phyloP scores from a whole-genome alignment of 2,329 filamentous ascomycete species.

The Neurospora sp. region DNA sequence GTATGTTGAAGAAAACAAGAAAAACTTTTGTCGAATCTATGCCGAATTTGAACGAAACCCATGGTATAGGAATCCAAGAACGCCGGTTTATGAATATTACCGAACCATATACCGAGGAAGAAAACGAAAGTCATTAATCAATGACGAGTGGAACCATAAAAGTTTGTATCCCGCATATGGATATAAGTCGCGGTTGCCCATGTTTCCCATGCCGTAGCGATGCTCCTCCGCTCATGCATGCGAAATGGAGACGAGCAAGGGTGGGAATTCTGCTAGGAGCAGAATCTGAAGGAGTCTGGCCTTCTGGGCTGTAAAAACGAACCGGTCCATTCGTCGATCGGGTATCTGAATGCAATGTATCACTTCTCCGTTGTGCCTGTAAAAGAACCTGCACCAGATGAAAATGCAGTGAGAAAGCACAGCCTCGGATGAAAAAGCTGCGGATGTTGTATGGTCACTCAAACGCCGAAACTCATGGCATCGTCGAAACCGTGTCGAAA shows the following conservation, averaged over 20 bases:
- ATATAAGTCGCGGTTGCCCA: not conserved
- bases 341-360: constrained; percentile 23
- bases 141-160: constrained; percentile 6
- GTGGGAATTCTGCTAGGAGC: not conserved
- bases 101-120: constrained; percentile 19
- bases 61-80: constrained; percentile 16
- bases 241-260: not conserved
- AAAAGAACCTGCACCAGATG: constrained; percentile 9
- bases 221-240: not conserved
- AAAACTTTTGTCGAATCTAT: constrained; percentile 16
- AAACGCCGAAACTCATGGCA: constrained; percentile 1
- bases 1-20: not conserved
- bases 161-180: not conserved
- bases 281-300: not conserved
- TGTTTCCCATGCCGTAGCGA: not conserved
- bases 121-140: constrained; percentile 16
- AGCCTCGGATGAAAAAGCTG: constrained; percentile 7
- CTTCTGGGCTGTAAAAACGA: not conserved
- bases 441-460: constrained; percentile 4
- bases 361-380: constrained; percentile 15
- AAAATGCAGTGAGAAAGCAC: constrained; percentile 14
- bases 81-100: constrained; percentile 19
- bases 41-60: constrained; percentile 6
- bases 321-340: constrained; percentile 11
- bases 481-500: constrained; percentile 11